A percentile compares a stretch with the other conserved stretches of the same genome.
Conservation (phyloP, 106 monocot genomes). For the Dendrobium officinale region DNA sequence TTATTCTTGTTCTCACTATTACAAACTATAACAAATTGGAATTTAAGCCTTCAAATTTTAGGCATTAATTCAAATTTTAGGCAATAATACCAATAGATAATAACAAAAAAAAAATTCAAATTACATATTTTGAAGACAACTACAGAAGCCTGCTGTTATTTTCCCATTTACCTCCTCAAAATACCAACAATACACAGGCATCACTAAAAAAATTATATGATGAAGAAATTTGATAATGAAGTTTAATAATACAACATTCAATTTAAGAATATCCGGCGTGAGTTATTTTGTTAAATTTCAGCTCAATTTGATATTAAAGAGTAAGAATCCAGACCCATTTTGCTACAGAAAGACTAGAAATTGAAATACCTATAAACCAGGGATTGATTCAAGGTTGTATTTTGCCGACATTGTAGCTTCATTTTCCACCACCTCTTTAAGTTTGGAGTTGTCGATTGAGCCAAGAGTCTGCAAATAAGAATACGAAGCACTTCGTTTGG, state of each 20-base stretch:
- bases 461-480: conserved; percentile 47
- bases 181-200: no score
- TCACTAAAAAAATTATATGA: neutral
- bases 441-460: conserved; percentile 26
- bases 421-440: conserved; percentile 18
- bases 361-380: conserved; percentile 49
- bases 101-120: neutral
- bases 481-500: conserved; percentile 40
- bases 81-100: neutral
- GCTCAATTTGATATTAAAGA: neutral
- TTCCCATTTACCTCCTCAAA: no score
- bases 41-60: neutral
- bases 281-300: neutral
- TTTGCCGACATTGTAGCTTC: conserved; percentile 28
- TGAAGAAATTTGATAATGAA: no score
- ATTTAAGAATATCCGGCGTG: no score
- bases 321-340: neutral
- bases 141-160: neutral
- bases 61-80: neutral
- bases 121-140: neutral
- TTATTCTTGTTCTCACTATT: no score
- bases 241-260: no score
- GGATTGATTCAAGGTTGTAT: conserved; percentile 83
- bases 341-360: neutral
- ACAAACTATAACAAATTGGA: no score